Base-by-base conservation (phyloP, 495 filamentous ascomycete species). In the Apodospora peruviana region DNA sequence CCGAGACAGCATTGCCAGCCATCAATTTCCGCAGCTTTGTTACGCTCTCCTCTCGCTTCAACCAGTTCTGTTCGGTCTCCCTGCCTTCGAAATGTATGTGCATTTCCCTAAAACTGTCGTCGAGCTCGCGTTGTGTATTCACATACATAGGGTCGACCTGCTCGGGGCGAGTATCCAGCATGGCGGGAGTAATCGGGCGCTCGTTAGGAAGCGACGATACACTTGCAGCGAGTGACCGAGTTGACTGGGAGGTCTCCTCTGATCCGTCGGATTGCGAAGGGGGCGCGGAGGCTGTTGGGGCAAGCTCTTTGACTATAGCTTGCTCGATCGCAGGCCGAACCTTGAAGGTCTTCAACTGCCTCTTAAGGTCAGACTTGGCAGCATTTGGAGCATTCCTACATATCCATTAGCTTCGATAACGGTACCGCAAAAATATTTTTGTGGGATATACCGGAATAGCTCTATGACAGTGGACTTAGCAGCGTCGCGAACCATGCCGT, bases 21-120 rank as follows among this genome's bases (percentile, higher is more conserved):
- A 84, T 82, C 16, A 97, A 73, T 52, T 82, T 79, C 23, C 91
- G 83, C 9, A 97, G 64, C 47, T 86, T 88, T 17, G 77, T 74
- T 21, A 86, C 74, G 58, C 76, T 84, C 68, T 90, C 85, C 56
- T 96, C 91, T 61, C 94, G 78, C 45, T 82, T 79, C 57, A 84
- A 57, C 90, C 93, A 98, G 58, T 98, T 98, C 21, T 84, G 75
- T 57, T 97, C 93, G 0, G 86, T 82, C 67, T 98, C 93, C 58
- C 78, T 88, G 34, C 91, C 91, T 53, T 96, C 90, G 56, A 97
- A 97, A 58, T 72, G 76, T 25, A 75, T 75, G 23, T 81, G 70
- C 89, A 99, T 95, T 10, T 82, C 80, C 35, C 77, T 78, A 55
- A 95, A 80, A 4, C 84, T 81, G 20, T 95, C 90, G 42, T 96